Conservation (phyloP, 441 rosid species). For the Francoa sonchifolia region DNA sequence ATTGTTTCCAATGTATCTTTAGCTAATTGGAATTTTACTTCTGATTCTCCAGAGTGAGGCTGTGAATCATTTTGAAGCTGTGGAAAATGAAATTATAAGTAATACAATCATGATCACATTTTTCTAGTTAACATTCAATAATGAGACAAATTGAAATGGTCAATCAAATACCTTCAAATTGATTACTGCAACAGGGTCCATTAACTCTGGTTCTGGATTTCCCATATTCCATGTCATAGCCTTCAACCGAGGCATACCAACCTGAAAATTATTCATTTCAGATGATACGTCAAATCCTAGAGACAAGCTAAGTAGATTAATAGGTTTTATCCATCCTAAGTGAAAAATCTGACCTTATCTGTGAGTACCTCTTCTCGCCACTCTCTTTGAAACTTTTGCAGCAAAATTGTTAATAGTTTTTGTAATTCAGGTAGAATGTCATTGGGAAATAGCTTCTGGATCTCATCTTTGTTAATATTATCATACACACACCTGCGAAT, state of each 20-base stretch:
- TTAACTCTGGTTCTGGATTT: constrained; percentile 15
- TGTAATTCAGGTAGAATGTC: constrained; percentile 52
- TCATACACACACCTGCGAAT: constrained; percentile 42
- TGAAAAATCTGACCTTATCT: constrained; percentile 29
- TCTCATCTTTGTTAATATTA: constrained; percentile 34
- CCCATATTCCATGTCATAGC: constrained; percentile 48
- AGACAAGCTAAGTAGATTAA: not conserved
- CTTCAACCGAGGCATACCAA: constrained; percentile 28
- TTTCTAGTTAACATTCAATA: not conserved
- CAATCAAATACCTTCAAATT: constrained; percentile 33
- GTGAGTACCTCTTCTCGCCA: constrained; percentile 43
- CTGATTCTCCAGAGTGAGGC: constrained; percentile 22
- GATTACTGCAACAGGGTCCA: constrained; percentile 35
- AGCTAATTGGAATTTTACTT: constrained; percentile 35
- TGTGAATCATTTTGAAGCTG: constrained; percentile 42
- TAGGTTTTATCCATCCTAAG: not conserved
- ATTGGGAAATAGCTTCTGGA: constrained; percentile 39
- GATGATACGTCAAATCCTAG: not conserved
- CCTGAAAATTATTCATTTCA: constrained; percentile 20
- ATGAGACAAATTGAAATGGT: not conserved
- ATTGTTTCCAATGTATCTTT: constrained; percentile 33
- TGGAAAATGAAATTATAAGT: not conserved
- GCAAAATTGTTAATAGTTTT: constrained; percentile 36
- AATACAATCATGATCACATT: not conserved
- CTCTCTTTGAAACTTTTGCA: constrained; percentile 47